phyloP scores from a whole-genome alignment of 2,329 filamentous ascomycete genomes.

The Fusarium robinianum region DNA sequence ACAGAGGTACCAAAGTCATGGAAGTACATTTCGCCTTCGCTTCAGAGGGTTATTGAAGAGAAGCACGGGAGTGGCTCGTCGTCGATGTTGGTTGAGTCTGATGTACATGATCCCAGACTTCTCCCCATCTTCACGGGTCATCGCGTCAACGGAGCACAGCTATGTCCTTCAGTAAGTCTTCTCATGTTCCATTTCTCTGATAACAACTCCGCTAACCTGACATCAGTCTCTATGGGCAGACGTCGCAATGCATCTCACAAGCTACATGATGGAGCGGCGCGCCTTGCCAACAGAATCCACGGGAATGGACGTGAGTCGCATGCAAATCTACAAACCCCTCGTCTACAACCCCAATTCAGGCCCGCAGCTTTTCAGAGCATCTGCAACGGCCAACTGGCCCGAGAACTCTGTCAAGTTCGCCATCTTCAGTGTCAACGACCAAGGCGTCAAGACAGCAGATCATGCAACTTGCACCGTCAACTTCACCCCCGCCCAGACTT shows the following conservation, averaged over 20 bases:
- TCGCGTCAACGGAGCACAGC: constrained; percentile 24
- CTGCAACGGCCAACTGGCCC: constrained; percentile 22
- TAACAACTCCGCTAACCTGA: not conserved
- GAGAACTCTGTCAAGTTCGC: constrained; percentile 17
- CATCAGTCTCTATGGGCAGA: constrained; percentile 27
- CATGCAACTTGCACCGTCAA: constrained; percentile 24
- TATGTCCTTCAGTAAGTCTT: constrained; percentile 23
- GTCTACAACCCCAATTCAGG: constrained; percentile 15
- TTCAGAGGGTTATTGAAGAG: constrained; percentile 28
- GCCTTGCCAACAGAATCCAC: constrained; percentile 6
- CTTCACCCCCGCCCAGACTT: constrained; percentile 5
- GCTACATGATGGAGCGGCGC: constrained; percentile 23
- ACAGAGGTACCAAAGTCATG: not conserved
- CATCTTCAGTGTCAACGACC: constrained; percentile 29
- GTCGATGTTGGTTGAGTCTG: constrained; percentile 20
- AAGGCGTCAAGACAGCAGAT: constrained; percentile 15
- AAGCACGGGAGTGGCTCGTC: constrained; percentile 10
- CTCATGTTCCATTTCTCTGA: not conserved
- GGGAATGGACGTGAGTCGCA: constrained; percentile 27
- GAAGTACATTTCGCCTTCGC: constrained; percentile 27
- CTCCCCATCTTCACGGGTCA: constrained; percentile 25
- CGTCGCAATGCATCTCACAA: constrained; percentile 16
- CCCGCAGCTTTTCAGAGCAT: constrained; percentile 25
- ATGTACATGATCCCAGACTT: constrained; percentile 20
- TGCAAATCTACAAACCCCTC: constrained; percentile 29